These are phyloP conservation scores for Ceratocystis variospora DNA, from an alignment of 2,329 filamentous ascomycete genomes.

Conservation along the genomic window DNA sequence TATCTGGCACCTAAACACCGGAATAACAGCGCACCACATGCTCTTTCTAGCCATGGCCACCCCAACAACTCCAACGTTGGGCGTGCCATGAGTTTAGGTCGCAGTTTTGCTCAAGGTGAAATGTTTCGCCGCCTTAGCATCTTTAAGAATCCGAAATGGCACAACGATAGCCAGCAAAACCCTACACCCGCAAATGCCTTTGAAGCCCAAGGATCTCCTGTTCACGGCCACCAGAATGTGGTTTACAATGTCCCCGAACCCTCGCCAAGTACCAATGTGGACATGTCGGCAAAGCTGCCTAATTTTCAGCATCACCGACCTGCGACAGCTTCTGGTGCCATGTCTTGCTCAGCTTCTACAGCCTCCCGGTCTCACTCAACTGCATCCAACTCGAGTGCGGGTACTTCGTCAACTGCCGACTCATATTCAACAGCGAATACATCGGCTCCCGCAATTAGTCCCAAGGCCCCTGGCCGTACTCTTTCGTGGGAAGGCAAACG, in stretches of 20 bases:
- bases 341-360: conserved; percentile 11
- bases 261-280: neutral
- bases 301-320: conserved; percentile 8
- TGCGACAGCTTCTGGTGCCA: conserved; percentile 11
- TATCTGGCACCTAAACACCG: conserved; percentile 35
- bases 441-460: conserved; percentile 6
- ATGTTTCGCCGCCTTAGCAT: conserved; percentile 16
- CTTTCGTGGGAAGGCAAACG: neutral
- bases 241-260: neutral
- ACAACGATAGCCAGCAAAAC: neutral
- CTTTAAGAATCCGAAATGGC: conserved; percentile 15
- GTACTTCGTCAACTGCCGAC: conserved; percentile 8
- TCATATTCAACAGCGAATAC: conserved; percentile 17
- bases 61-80: conserved; percentile 13
- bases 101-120: conserved; percentile 18
- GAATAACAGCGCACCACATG: conserved; percentile 14
- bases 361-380: conserved; percentile 17
- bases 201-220: neutral
- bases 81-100: conserved; percentile 15
- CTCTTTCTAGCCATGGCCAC: conserved; percentile 11
- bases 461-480: conserved; percentile 1
- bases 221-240: neutral
- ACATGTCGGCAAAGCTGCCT: neutral
- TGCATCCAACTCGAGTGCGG: conserved; percentile 15
- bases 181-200: neutral